Base-by-base conservation (phyloP, 345 rosid genomes). In the Combretum micranthum region DNA sequence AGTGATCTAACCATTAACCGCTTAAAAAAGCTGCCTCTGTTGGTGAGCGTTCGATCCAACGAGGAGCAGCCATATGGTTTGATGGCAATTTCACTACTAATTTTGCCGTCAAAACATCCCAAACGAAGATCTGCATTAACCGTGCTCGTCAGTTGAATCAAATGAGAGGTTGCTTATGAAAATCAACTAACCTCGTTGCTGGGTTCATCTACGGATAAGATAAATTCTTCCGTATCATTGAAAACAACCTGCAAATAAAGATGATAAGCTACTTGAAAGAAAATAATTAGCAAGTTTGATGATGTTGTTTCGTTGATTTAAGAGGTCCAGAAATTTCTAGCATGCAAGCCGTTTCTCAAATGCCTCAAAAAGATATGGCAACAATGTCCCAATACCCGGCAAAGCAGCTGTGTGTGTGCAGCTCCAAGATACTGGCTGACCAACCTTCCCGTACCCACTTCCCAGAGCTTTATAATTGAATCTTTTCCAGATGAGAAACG, bases 31-130 rank as follows among this genome's bases (percentile, higher is more conserved):
- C 75, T n/a, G 80, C 78, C 71, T 86, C 97, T 3, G 55, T 63
- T 4, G 97, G 90, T 0, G 95, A 86, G 72, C 84, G 92, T 52
- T 84, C 95, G 1, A 89, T 77, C 95, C 92, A 89, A 3, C 89
- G 83, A 0, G 97, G 87, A n/a, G 82, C 64, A 47, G 95, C 84
- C 13, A 63, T 70, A 62, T 86, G 97, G 76, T 69, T 86, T 3
- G 92, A 84, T 22, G 89, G 78, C 90, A 80, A 86, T 62, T 61
- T 84, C 62, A 91, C 87, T 61, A 89, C 89, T 57, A 61, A 82
- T 47, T 86, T 95, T 50, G 85, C 64, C 9, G 86, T 82, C 67
- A 82, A 66, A 19, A 90, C 92, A 68, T 90, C 95, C 97, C 97
- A 90, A 1, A 79, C 66, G 48, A 84, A 82, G 13, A 86, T 76